Evolutionary conservation across 2,329 filamentous ascomycete genomes (phyloP), one percentile per base, ranked within the genome.

Genomic region (Aspergillus japonicus): DNA sequence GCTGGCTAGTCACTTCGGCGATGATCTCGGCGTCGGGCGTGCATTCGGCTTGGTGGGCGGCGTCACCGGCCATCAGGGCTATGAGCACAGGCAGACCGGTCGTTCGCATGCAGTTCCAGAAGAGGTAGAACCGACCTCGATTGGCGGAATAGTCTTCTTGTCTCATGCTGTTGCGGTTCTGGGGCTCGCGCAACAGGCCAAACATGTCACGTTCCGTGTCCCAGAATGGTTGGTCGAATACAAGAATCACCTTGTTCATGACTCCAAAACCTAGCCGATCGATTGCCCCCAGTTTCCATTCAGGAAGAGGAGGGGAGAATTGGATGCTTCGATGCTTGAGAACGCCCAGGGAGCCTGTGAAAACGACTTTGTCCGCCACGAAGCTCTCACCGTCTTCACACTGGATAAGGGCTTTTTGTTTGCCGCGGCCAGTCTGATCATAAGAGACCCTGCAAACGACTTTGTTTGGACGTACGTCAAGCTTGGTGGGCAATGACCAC

Each of bases 71-170:
- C 94, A 99, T 97, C 29, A 99, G 83, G 8, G 92, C 95, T 62
- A 98, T 87, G 24, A 97, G 82, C 54, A 92, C 92, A 1, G 91
- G 95, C 39, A 96, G 81, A 0, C 96, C 96, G 50, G 90, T 92
- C 3, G 91, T 96, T 67, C 92, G 91, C 61, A 92, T 89, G 57
- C 92, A 92, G 69, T 99, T 98, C 85, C 96, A 98, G 85, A 96
- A 98, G 68, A 99, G 86, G 70, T 98, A 99, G 77, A 96, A 96
- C 24, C 93, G 89, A n/a, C 94, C 94, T 56, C 94, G 87, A 62
- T 87, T 88, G 3, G 84, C 81, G 5, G 87, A 82, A 70, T 98
- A 98, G 65, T 96, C 90, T 54, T 85, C 84, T 69, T 96, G 92
- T 49, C 87, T 82, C 57, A 93, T 82, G 70, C 92, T 96, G 58